Base-by-base conservation (phyloP, 768 basidiomycete genomes). In the Guyanaporus albipodus region DNA sequence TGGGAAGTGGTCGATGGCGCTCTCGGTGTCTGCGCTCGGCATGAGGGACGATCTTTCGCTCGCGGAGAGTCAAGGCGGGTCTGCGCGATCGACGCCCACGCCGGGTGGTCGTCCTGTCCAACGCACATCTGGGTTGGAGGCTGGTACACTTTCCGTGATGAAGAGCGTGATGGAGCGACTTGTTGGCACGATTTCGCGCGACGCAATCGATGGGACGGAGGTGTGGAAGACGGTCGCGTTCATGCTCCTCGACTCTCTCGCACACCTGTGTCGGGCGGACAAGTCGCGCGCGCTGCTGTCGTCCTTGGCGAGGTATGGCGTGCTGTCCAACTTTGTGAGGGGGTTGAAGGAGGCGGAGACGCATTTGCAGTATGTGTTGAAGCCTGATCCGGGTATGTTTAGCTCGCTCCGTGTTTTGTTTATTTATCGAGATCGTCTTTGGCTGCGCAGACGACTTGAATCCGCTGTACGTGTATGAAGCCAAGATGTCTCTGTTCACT, bases 181-280 rank as follows among this genome's bases (percentile, higher is more conserved):
- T 17, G 73, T 92, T 0, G 68, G 80, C 0, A 74, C 81, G 29
- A 73, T 95, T 31, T 81, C 89, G 18, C 76, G 91, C n/a, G 95
- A 98, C 60, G 93, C 92, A 2, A 87, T 91, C 44, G 93, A 96
- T 53, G 94, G 93, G 7, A 83, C 89, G 15, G 93, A 97, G 65
- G 90, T 97, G 2, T 98, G 95, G 95, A 91, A 91, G 68, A 94
- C 93, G 3, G 82, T 97, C 14, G 90, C 94, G 8, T 97, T 93
- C 62, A 87, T 93, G 74, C 72, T 92, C 3, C 73, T 97, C 34
- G 91, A 94, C 56, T 83, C 87, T 1, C 73, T 94, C 8, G 76
- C 87, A 15, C 78, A 86, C 35, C 70, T 94, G 0, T 87, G 82
- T 31, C 78, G 78, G 22, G 65, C 71, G 38, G 86, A 91, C 53